phyloP scores from a whole-genome alignment of 306 rosid genomes.

The Cucumis melo region DNA sequence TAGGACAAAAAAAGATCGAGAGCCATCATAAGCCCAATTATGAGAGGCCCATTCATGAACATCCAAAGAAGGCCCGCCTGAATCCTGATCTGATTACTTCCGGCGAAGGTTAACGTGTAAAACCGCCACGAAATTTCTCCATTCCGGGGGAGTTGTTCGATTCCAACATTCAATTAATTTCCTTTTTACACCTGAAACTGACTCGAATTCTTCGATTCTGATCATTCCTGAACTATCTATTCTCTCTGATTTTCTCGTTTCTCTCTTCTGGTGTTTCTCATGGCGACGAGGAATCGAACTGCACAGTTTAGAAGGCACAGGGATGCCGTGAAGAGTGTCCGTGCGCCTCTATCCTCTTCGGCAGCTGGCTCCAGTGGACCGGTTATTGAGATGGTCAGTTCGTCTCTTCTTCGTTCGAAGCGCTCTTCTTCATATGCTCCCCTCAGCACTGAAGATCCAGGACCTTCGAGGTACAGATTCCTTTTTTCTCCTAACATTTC shows the following conservation, averaged over 20 bases:
- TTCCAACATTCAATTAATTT: not conserved
- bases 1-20: too few species aligned
- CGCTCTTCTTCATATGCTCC: slow-evolving; percentile 53
- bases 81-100: not conserved
- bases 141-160: not conserved
- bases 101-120: not conserved
- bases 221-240: not conserved
- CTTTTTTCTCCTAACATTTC: not conserved
- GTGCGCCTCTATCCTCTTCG: slow-evolving; percentile 57
- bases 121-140: not conserved
- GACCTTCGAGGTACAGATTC: slow-evolving; percentile 25
- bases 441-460: slow-evolving; percentile 63
- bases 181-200: not conserved
- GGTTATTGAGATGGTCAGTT: slow-evolving; percentile 52
- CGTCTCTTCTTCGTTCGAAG: slow-evolving; percentile 47
- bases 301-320: slow-evolving; percentile 33
- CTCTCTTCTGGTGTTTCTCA: slow-evolving; percentile 7
- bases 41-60: not conserved
- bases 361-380: slow-evolving; percentile 48
- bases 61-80: not conserved
- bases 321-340: slow-evolving; percentile 65
- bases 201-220: not conserved
- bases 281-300: slow-evolving; percentile 75
- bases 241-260: not conserved
- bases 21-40: not conserved